A percentile compares a stretch with the other conserved stretches of the same genome.
Conservation (phyloP, 108 stramenopile genomes). For the Cyclostephanos tholiformis region DNA sequence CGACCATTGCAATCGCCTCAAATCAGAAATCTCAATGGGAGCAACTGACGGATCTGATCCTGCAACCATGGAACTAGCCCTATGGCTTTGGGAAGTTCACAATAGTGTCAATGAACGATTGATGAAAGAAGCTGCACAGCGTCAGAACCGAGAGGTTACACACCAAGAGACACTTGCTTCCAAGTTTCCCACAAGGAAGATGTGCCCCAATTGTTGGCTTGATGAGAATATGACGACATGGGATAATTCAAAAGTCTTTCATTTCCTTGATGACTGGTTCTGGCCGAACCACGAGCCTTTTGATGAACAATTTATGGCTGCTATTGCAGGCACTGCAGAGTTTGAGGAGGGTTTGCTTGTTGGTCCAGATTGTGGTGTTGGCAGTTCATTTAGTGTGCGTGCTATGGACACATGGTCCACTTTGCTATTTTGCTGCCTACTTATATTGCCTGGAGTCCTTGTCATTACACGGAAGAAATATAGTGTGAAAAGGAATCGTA, state of each 20-base stretch:
- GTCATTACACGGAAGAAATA: neutral
- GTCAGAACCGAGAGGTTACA: conserved; percentile 37
- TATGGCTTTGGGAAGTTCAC: conserved; percentile 78
- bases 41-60: conserved; percentile 24
- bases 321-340: conserved; percentile 18
- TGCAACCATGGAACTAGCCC: conserved; percentile 53
- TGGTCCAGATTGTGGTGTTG: neutral
- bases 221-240: conserved; percentile 32
- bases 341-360: conserved; percentile 1
- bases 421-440: neutral
- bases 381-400: neutral
- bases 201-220: conserved; percentile 46
- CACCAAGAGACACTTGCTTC: conserved; percentile 29
- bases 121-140: conserved; percentile 42
- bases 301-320: conserved; percentile 22
- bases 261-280: conserved; percentile 39
- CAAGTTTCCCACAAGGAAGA: conserved; percentile 37
- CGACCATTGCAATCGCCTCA: conserved; percentile 44
- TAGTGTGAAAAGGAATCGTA: conserved; percentile 9
- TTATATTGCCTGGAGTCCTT: neutral
- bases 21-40: conserved; percentile 10
- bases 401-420: neutral
- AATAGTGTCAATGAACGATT: conserved; percentile 80
- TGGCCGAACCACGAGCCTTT: conserved; percentile 28
- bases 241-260: conserved; percentile 26